These are phyloP conservation scores for Trichoderma afroharzianum DNA, from an alignment of 2,329 filamentous ascomycete species.

Conservation along the genomic window DNA sequence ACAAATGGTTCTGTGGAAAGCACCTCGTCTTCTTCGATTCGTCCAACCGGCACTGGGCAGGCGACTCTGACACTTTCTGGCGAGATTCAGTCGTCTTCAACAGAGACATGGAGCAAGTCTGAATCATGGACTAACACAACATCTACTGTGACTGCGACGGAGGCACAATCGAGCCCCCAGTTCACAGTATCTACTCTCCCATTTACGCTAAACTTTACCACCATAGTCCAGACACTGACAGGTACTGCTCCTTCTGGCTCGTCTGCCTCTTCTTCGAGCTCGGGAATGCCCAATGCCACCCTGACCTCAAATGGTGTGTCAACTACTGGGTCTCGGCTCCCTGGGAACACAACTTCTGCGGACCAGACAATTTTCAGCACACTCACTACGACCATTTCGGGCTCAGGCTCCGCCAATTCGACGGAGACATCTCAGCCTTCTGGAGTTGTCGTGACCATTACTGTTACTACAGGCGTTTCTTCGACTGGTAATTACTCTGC, in stretches of 20 bases:
- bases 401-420: not conserved
- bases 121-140: conserved; percentile 9
- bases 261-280: not conserved
- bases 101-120: not conserved
- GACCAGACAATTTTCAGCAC: not conserved
- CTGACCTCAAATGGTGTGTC: not conserved
- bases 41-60: not conserved
- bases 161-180: not conserved
- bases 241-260: not conserved
- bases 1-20: not conserved
- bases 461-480: not conserved
- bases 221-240: not conserved
- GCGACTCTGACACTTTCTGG: not conserved
- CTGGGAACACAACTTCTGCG: conserved; percentile 9
- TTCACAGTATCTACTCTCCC: not conserved
- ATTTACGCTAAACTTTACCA: conserved; percentile 2
- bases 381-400: not conserved
- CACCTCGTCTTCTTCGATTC: not conserved
- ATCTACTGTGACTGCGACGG: conserved; percentile 7
- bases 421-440: not conserved
- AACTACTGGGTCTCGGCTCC: not conserved
- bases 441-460: not conserved
- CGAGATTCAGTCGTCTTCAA: not conserved
- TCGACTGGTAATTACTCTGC: not conserved
- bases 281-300: not conserved